Evolutionary conservation across 1,139 yeast species (phyloP), one percentile per base, ranked within the genome.

Genomic region (Diutina neorugosa): DNA sequence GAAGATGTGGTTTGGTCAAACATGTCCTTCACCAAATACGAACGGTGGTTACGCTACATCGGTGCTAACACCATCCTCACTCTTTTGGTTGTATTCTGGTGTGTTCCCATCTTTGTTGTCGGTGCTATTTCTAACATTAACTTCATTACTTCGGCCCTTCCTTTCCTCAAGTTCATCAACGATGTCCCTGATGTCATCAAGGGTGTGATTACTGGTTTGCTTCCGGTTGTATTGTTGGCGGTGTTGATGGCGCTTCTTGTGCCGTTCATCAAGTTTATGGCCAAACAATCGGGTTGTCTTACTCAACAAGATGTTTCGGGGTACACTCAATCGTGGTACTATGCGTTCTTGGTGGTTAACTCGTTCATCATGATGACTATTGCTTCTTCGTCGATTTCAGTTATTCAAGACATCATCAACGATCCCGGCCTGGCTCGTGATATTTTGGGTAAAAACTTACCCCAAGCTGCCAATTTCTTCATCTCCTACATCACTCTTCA

Each of bases 311-410:
- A 83, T 54, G 80, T 87, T 55, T 96, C 91, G 63, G 73, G 77
- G 56, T 87, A 80, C 67, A 88, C 95, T 59, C 98, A 93, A 68
- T 76, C 84, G 25, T 85, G 96, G 77, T 93, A 74, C 67, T 93
- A 78, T 69, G 95, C 90, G 2, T 91, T 91, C 79, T 93, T 86
- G 68, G 91, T 89, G 53, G 82, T 91, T 51, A 90, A 91, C 65
- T 88, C 76, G 18, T 91, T 91, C 69, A 68, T 91, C 57, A 90
- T 90, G 53, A 78, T 88, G 53, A 88, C 97, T 1, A 66, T 88
- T 55, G 75, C 96, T 20, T 87, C 96, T 12, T 81, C 96, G 51
- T 77, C 78, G 46, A 87, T 95, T 14, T 73, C 95, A 12, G 76
- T 93, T 2, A 83, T 84, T 3, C 80, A 81, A 7, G 69, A 75